Percentiles rank a stretch among this genome's conserved stretches.
These are phyloP conservation scores for Leccinum imitatum DNA, from an alignment of 768 basidiomycete species.

Conservation along the genomic window DNA sequence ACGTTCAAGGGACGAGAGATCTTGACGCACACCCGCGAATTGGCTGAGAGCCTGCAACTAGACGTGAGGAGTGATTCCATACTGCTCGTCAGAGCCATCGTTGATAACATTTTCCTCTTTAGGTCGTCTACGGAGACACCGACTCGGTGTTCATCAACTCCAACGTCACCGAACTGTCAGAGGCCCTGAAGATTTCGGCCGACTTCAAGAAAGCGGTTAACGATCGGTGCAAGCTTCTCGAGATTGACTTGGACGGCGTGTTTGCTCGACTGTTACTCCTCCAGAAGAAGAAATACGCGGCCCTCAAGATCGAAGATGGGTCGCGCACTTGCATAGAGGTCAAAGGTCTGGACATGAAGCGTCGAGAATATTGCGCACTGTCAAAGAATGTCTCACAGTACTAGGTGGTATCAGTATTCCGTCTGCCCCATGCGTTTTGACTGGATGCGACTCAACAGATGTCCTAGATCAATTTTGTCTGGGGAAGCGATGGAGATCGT, in stretches of 20 bases:
- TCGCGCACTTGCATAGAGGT: slow-evolving; percentile 78
- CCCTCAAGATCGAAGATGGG: slow-evolving; percentile 89
- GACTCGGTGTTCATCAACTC: slow-evolving; percentile 99
- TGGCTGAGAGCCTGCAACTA: slow-evolving; percentile 86
- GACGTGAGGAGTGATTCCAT: slow-evolving; percentile 60
- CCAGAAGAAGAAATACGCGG: slow-evolving; percentile 99
- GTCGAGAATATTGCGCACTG: slow-evolving; percentile 89
- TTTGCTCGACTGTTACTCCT: slow-evolving; percentile 90
- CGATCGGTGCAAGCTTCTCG: slow-evolving; percentile 90
- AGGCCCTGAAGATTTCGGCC: slow-evolving; percentile 88
- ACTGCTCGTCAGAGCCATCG: neutral
- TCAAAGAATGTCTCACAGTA: slow-evolving; percentile 94
- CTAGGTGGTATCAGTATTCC: slow-evolving; percentile 30
- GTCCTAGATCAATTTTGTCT: slow-evolving; percentile 89
- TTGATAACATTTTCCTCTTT: neutral
- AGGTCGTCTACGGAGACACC: slow-evolving; percentile 88
- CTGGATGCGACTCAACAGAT: slow-evolving; percentile 41
- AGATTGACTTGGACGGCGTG: slow-evolving; percentile 94
- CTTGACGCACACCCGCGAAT: slow-evolving; percentile 85
- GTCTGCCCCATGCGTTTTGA: neutral
- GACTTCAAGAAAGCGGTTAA: slow-evolving; percentile 97
- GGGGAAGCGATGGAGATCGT: slow-evolving; percentile 89
- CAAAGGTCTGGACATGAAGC: slow-evolving; percentile 99
- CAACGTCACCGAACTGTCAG: slow-evolving; percentile 81
- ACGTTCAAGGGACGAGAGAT: slow-evolving; percentile 99